Base-by-base conservation (phyloP, 2,329 filamentous ascomycete genomes). In the Zymoseptoria crescenta region DNA sequence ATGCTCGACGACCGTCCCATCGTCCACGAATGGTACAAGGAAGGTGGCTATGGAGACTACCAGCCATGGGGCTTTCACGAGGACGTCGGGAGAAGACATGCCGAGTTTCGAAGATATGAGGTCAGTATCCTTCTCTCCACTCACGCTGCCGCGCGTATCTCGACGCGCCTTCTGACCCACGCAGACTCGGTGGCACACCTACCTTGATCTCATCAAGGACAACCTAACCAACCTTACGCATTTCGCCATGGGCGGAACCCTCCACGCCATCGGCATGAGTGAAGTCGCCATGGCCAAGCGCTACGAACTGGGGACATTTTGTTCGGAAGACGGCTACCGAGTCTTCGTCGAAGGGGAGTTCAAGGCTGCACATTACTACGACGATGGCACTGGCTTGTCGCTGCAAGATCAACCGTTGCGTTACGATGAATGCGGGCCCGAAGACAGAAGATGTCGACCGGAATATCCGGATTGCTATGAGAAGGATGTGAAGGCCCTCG, bases 1-100 rank as follows among this genome's bases (percentile, higher is more conserved):
- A 73, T 76, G 10, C 67, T 81, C 0, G 77, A 79, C 49, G 68
- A 77, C 56, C 80, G 77, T 56, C 69, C 73, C 9, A 58, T 62
- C 2, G n/a, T 62, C 8, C 41, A 49, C 16, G 9, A 49, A n/a
- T 56, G 54, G 24, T 21, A 48, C 13, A 28, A 51, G 35, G 2
- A 8, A 28, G 24, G 24, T 28, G 24, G 24, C n/a, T 30, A 28
- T 52, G n/a, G 20, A 4, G 51, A 30, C 2, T 5, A 5, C 2
- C 8, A 29, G 16, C 51, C 16, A 19, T 1, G n/a, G 51, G 3
- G 2, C 7, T 19, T 27, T 27, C 24, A 28, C 51, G 24, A 52
- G 24, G 51, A 27, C 24, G 16, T n/a, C n/a, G 13, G 8, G 20
- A n/a, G 21, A 28, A 8, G 13, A 8, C 3, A 0, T 30, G 8